Base-by-base conservation (phyloP, 2,329 filamentous ascomycete genomes). In the Rosellinia necatrix region DNA sequence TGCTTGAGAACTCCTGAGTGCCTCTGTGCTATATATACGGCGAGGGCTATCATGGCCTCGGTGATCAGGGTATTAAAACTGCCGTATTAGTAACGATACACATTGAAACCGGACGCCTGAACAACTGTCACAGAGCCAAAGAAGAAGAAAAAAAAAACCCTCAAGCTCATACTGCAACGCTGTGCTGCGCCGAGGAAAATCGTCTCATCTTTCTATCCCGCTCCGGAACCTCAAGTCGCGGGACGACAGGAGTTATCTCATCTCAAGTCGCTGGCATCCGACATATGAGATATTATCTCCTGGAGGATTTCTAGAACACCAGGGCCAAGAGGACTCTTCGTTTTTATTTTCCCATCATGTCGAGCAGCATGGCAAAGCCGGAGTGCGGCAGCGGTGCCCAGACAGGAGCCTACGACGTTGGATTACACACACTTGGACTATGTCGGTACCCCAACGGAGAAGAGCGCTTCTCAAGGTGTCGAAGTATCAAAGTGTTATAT, bases 351-450 rank as follows among this genome's bases (percentile, higher is more conserved):
- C 29, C 12, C 41, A 56, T 22, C 27, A 71, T 71, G 70, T 38
- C 66, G 12, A 59, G 53, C 15, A 48, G 50, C 25, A 65, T 70
- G 62, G 65, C 47, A 48, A 68, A 78, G 69, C 76, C 75, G 17
- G 60, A 64, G 29, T 78, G 75, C 47, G 75, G 75, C 17, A 68
- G 74, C 48, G 72, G 68, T 15, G 57, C 66, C 55, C 64, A 71
- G 56, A 58, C 47, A 1, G 75, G 74, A 57, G 75, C 76, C 40
- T 78, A 78, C 56, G 75, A 78, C 56, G 61, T 78, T 29, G 64
- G 66, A n/a, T 59, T 78, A 17, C 76, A 78, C 49, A 71, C 74
- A 22, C 65, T 69, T 35, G 76, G 70, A 35, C 64, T 78, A n/a
- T 77, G 75, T 77, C 63, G 73, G 75, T 71, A 53, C 6, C 40